Evolutionary conservation across 2,329 filamentous ascomycete species (phyloP), one percentile per base, ranked within the genome.

Genomic region (Periconia sp.): DNA sequence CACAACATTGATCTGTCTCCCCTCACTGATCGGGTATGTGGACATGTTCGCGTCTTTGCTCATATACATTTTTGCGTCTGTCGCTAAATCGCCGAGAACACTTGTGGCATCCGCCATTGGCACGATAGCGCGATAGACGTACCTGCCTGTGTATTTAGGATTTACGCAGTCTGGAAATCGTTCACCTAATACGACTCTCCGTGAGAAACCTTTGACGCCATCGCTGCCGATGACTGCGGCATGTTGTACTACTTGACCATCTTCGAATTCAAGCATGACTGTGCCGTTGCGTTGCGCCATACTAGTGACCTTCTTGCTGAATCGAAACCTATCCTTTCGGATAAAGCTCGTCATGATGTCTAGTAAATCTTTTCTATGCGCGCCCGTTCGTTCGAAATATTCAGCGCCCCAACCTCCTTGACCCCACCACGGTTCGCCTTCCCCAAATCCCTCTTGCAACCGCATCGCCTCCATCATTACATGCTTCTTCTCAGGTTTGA

Each of bases 311-410:
- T 56, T 46, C 36, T 65, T 66, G 38, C 56, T 54, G 40, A 68
- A 68, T n/a, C 36, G 43, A 13, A 66, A 62, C 5, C 36, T 50
- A 3, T 59, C 49, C 13, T 38, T 28, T 1, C 50, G 53, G 19
- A 69, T 74, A 57, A 65, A 75, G 74, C 50, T 80, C 68, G 55
- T 80, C 71, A 77, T 72, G 28, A 74, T 72, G 19, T 75, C 69
- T 8, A 77, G 54, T 33, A 77, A 49, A 36, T 69, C 69, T 37
- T 65, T 72, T 24, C 74, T 58, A 47, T 76, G 73, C 5, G 72
- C 73, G 24, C 69, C 70, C 35, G 67, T 72, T 12, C 71, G 58
- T 18, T 64, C 67, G 44, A 70, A 75, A 30, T 66, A 66, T 17
- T 56, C 51, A 13, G 68, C 65, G 4, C 71, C 70, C 36, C 71